These are phyloP conservation scores for Talaromyces piceae DNA, from an alignment of 2,329 filamentous ascomycete species.

Conservation along the genomic window DNA sequence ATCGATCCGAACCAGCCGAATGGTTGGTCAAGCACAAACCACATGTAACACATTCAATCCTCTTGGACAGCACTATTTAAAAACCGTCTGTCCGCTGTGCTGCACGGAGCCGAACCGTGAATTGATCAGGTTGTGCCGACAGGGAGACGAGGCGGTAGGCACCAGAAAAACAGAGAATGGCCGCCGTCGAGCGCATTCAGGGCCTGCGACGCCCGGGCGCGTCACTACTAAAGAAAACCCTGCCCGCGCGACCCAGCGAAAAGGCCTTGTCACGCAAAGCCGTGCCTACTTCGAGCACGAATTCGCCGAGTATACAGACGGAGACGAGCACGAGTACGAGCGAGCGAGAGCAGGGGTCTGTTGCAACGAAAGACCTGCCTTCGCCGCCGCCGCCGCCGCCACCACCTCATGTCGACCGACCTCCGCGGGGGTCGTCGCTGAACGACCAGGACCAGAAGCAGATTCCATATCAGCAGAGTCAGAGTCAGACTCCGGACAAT, in stretches of 20 bases:
- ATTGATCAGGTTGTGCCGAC: too few species aligned
- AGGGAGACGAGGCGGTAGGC: not conserved
- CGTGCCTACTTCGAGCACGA: too few species aligned
- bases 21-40: too few species aligned
- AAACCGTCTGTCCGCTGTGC: too few species aligned
- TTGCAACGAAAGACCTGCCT: not conserved
- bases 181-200: constrained; percentile 10
- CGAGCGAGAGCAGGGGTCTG: not conserved
- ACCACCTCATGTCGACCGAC: not conserved
- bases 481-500: not conserved
- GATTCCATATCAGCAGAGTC: not conserved
- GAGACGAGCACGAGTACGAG: not conserved
- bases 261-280: constrained; percentile 8
- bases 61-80: too few species aligned
- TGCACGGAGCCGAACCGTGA: too few species aligned
- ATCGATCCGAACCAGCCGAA: too few species aligned
- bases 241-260: constrained; percentile 8
- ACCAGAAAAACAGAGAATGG: too few species aligned
- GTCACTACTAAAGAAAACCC: constrained; percentile 9
- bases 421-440: constrained; percentile 3
- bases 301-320: not conserved
- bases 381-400: not conserved
- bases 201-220: constrained; percentile 12
- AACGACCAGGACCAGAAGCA: not conserved
- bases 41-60: too few species aligned